phyloP scores from a whole-genome alignment of 1,284 basidiomycete genomes.

The Trichosporon ovoides region DNA sequence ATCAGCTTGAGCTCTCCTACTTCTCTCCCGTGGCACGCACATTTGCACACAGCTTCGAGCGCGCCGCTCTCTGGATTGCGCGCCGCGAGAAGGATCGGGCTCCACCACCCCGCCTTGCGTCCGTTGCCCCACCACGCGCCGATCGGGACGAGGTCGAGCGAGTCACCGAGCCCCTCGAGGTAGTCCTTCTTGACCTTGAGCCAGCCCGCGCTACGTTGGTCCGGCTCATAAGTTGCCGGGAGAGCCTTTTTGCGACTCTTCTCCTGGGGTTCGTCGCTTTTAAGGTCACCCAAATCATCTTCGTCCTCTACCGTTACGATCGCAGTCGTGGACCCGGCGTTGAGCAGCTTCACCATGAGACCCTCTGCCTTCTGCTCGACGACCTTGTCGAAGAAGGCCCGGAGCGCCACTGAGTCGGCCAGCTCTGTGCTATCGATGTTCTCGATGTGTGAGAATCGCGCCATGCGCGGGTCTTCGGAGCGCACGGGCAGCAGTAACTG shows the following conservation, averaged over 20 bases:
- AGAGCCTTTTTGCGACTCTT: slow-evolving; percentile 58
- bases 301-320: slow-evolving; percentile 29
- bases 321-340: slow-evolving; percentile 38
- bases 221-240: slow-evolving; percentile 84
- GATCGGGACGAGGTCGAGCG: slow-evolving; percentile 61
- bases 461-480: slow-evolving; percentile 53
- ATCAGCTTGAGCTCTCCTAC: slow-evolving; percentile 49
- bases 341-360: slow-evolving; percentile 81
- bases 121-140: slow-evolving; percentile 89
- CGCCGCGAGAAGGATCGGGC: slow-evolving; percentile 75
- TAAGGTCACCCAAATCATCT: slow-evolving; percentile 53
- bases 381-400: slow-evolving; percentile 72
- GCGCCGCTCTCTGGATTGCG: slow-evolving; percentile 67
- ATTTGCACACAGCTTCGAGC: slow-evolving; percentile 79
- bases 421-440: slow-evolving; percentile 65
- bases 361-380: slow-evolving; percentile 83
- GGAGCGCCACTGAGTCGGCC: slow-evolving; percentile 51
- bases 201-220: slow-evolving; percentile 59
- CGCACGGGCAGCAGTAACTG: slow-evolving; percentile 56
- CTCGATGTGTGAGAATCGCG: slow-evolving; percentile 71
- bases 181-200: slow-evolving; percentile 71
- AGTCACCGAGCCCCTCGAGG: slow-evolving; percentile 52
- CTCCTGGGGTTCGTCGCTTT: neutral
- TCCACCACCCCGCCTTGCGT: slow-evolving; percentile 90
- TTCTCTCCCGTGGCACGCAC: slow-evolving; percentile 37